phyloP scores from a whole-genome alignment of 148 eudicot genomes.

The Chenopodium quinoa region DNA sequence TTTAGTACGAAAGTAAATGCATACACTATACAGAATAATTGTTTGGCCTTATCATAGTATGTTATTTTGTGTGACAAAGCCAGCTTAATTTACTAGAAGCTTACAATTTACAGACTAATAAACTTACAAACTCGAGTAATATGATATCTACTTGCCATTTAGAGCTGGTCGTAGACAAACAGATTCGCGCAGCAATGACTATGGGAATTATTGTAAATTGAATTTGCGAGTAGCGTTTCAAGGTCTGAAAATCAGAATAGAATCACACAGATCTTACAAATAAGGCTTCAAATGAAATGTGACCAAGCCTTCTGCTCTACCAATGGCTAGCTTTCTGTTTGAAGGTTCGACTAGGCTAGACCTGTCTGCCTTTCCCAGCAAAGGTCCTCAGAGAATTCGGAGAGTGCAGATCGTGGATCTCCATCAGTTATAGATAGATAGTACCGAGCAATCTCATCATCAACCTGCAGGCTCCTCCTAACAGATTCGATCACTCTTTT shows the following conservation, averaged over 20 bases:
- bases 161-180: not conserved
- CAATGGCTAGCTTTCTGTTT: not conserved
- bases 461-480: slow-evolving; percentile 93
- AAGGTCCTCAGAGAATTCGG: slow-evolving; percentile 75
- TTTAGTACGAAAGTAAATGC: not conserved
- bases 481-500: slow-evolving; percentile 70
- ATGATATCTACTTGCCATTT: not conserved
- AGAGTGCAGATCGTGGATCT: slow-evolving; percentile 80
- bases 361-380: slow-evolving; percentile 72
- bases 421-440: slow-evolving; percentile 77
- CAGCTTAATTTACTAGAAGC: not conserved
- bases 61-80: not conserved
- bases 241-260: not conserved
- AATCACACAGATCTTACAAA: not conserved
- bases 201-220: not conserved
- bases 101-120: not conserved
- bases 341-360: slow-evolving; percentile 31
- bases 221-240: not conserved
- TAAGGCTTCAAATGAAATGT: no score
- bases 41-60: not conserved
- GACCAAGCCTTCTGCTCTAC: not conserved
- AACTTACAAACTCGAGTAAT: not conserved
- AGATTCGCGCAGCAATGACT: not conserved
- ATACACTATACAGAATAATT: not conserved
- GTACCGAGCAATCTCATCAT: slow-evolving; percentile 89